Conservation (phyloP, 805 yeast species). For the Diddensiella caesifluorescens region DNA sequence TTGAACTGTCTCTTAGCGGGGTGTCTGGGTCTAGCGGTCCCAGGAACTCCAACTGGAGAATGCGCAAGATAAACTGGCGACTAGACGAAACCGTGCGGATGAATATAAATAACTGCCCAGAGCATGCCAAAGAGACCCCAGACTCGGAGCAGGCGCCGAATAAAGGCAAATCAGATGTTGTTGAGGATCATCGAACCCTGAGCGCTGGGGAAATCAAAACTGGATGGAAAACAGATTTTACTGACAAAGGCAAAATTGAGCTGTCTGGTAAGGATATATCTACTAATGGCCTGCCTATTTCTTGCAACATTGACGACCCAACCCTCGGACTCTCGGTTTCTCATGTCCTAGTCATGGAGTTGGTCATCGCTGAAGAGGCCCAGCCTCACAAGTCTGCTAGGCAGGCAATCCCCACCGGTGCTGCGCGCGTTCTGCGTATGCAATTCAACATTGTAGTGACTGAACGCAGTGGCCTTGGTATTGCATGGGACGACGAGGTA, state of each 20-base stretch:
- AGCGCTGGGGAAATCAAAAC: slow-evolving; percentile 74
- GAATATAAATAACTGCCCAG: slow-evolving; percentile 49
- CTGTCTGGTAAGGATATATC: slow-evolving; percentile 36
- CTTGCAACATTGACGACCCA: slow-evolving; percentile 81
- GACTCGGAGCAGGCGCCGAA: slow-evolving; percentile 7
- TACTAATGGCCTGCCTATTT: slow-evolving; percentile 44
- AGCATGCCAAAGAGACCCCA: slow-evolving; percentile 41
- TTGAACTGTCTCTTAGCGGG: slow-evolving; percentile 73
- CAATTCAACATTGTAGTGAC: slow-evolving; percentile 80
- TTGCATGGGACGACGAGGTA: slow-evolving; percentile 98
- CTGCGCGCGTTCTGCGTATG: slow-evolving; percentile 92
- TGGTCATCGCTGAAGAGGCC: slow-evolving; percentile 88
- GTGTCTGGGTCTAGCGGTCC: slow-evolving; percentile 33
- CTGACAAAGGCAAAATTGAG: slow-evolving; percentile 73
- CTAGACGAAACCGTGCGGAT: slow-evolving; percentile 77
- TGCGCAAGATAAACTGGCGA: slow-evolving; percentile 85
- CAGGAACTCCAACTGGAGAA: slow-evolving; percentile 55
- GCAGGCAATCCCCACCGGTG: slow-evolving; percentile 59
- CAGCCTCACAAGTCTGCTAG: slow-evolving; percentile 24
- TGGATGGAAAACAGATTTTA: slow-evolving; percentile 95
- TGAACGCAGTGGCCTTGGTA: slow-evolving; percentile 91
- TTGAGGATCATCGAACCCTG: slow-evolving; percentile 68
- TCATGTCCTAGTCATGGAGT: slow-evolving; percentile 76
- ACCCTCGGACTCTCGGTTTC: slow-evolving; percentile 68
- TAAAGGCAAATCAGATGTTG: slow-evolving; percentile 11